Evolutionary conservation across 495 filamentous ascomycete species (phyloP).

Genomic region (Haplographium delicatum): DNA sequence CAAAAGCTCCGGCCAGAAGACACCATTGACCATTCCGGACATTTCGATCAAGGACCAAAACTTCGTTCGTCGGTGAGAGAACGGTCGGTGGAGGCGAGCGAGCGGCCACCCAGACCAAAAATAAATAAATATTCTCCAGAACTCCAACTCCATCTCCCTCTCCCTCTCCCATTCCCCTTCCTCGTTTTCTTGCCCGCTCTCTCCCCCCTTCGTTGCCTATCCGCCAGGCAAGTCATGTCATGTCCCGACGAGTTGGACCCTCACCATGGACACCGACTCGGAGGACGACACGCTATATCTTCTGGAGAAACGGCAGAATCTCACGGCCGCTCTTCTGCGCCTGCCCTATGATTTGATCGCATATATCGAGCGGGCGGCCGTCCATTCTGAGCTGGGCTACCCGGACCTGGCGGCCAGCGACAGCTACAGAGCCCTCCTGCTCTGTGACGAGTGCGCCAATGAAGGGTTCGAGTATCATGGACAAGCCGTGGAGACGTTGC

Average conservation of each 20-base stretch:
- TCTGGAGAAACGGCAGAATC: constrained; percentile 37
- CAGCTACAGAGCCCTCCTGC: constrained; percentile 80
- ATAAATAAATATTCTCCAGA: not conserved
- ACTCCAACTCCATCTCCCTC: too few relatives aligned
- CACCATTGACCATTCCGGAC: too few relatives aligned
- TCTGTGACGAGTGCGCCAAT: constrained; percentile 74
- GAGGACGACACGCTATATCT: constrained; percentile 27
- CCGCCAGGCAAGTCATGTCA: constrained; percentile 1
- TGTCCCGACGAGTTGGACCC: constrained; percentile 1
- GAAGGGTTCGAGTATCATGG: constrained; percentile 63
- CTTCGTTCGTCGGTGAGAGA: constrained; percentile 2
- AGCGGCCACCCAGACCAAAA: not conserved
- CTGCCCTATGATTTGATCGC: constrained; percentile 73
- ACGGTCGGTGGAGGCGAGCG: not conserved
- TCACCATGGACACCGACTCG: constrained; percentile 20
- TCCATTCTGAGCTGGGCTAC: constrained; percentile 72
- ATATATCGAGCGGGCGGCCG: constrained; percentile 65
- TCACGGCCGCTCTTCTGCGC: constrained; percentile 43
- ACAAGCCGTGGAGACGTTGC: constrained; percentile 40
- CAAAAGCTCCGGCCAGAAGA: constrained; percentile 6
- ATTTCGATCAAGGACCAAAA: too few relatives aligned
- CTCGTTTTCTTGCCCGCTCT: too few relatives aligned
- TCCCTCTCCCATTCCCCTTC: too few relatives aligned
- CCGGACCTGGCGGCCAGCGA: constrained; percentile 87
- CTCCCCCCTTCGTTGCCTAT: too few relatives aligned